Percentiles rank a stretch among this genome's conserved stretches.
phyloP scores from a whole-genome alignment of 1,139 yeast species.

The Entelexis paramagnoliae region DNA sequence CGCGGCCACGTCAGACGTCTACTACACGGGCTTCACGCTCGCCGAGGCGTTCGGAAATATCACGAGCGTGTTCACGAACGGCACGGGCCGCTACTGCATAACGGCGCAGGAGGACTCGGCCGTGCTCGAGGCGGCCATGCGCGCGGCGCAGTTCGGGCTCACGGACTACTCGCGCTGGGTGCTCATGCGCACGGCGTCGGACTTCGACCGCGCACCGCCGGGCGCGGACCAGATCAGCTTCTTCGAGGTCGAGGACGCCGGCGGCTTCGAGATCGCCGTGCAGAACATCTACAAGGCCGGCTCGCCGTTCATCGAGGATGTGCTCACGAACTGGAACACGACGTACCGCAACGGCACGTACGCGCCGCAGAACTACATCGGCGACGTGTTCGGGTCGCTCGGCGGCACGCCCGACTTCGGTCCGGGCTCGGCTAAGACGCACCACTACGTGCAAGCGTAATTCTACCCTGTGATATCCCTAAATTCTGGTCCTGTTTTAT shows the following conservation, averaged over 20 bases:
- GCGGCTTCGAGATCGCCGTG: constrained; percentile 44
- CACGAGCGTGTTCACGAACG: constrained; percentile 46
- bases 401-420: constrained; percentile 32
- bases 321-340: constrained; percentile 44
- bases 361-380: constrained; percentile 45
- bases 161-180: constrained; percentile 50
- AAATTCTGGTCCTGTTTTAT: too few relatives aligned
- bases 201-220: constrained; percentile 47
- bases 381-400: constrained; percentile 49
- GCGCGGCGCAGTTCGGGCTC: constrained; percentile 47
- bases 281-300: constrained; percentile 49
- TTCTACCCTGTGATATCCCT: too few relatives aligned
- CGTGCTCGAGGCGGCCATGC: constrained; percentile 47
- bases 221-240: constrained; percentile 37
- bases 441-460: constrained; percentile 2
- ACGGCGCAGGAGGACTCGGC: constrained; percentile 66
- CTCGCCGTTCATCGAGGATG: constrained; percentile 45
- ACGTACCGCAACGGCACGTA: constrained; percentile 37
- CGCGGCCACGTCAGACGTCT: constrained; percentile 50
- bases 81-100: constrained; percentile 49
- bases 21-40: constrained; percentile 46
- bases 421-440: constrained; percentile 16
- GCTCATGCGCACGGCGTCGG: constrained; percentile 54
- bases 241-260: constrained; percentile 44
- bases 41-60: constrained; percentile 43